Percentiles rank a stretch among this genome's conserved stretches.
These are phyloP conservation scores for Tetraselmis chui DNA, from an alignment of 139 green algal genomes.

Conservation along the genomic window DNA sequence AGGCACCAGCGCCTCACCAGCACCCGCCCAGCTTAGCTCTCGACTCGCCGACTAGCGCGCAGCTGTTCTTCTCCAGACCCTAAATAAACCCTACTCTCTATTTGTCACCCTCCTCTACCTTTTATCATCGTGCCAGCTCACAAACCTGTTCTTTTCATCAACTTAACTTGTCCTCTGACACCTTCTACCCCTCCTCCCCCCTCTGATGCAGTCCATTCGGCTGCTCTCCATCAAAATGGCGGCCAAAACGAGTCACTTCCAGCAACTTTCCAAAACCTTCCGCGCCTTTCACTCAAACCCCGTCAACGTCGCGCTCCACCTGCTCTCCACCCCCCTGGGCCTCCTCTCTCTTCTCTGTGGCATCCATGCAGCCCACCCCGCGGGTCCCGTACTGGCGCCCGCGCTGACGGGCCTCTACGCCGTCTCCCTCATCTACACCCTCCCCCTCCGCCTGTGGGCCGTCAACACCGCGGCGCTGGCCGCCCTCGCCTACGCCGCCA, in stretches of 20 bases:
- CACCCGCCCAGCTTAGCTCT: no score
- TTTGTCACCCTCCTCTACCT: no score
- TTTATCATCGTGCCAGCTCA: no score
- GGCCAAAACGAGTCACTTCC: conserved; percentile 8
- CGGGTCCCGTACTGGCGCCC: background rate
- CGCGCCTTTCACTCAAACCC: conserved; percentile 12
- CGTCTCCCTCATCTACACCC: background rate
- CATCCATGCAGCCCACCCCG: background rate
- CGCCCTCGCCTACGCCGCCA: background rate
- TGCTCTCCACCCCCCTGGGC: conserved; percentile 15
- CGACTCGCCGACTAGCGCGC: no score
- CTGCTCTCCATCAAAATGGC: no score
- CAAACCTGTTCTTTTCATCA: no score
- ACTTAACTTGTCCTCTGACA: no score
- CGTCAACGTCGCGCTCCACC: conserved; percentile 22
- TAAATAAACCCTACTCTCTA: no score
- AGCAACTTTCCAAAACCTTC: conserved; percentile 4
- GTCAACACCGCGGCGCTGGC: background rate
- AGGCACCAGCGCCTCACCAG: no score
- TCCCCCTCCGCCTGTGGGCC: background rate
- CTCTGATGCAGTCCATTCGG: no score
- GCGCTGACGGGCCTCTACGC: background rate
- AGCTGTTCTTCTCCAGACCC: no score
- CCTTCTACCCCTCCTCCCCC: no score
- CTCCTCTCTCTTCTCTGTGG: background rate